Base-by-base conservation (phyloP, 768 basidiomycete genomes). In the Ramaria sp. region DNA sequence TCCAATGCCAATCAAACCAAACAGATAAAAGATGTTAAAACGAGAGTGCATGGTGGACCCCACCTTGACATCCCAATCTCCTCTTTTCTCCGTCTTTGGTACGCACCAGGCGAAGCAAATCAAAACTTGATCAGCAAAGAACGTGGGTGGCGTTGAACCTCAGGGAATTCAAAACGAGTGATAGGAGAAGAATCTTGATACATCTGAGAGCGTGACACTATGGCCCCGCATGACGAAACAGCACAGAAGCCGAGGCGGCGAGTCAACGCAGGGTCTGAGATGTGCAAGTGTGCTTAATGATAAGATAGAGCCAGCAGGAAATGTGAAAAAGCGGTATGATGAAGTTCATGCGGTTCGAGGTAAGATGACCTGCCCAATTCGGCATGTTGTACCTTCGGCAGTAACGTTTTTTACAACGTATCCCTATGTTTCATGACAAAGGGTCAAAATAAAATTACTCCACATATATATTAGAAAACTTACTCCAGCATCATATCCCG, bases 351-450 rank as follows among this genome's bases (percentile, higher is more conserved):
- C 7, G 8, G 53, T 47, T 20, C 43, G 43, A 18, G 53, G 53
- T 10, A 55, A 28, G 32, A 55, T 38, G 28, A 55, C 16, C 16
- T 45, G 32, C 30, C 28, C 20, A 22, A 55, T 55, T 18, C 24
- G 45, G 22, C 53, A 55, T 32, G 30, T 47, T 5, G 53, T 45
- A 27, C 44, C 53, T 13, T 32, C 27, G 28, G 53, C 53, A 25
- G 28, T 30, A 9, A 43, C 53, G 15, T 42, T 28, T 20, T 12
- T 55, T 16, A 55, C 44, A 37, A 13, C 47, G n/a, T 55, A 55
- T 5, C 24, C 44, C 53, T 55, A 22, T n/a, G n/a, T 8, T 25
- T 20, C 22, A 52, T 30, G 20, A 24, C 9, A 16, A 34, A 27
- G 25, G n/a, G 15, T 7, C 13, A n/a, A n/a, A 44, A 1, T 3